Evolutionary conservation across 2,329 filamentous ascomycete species (phyloP).

Genomic region (Fusarium miscanthi): DNA sequence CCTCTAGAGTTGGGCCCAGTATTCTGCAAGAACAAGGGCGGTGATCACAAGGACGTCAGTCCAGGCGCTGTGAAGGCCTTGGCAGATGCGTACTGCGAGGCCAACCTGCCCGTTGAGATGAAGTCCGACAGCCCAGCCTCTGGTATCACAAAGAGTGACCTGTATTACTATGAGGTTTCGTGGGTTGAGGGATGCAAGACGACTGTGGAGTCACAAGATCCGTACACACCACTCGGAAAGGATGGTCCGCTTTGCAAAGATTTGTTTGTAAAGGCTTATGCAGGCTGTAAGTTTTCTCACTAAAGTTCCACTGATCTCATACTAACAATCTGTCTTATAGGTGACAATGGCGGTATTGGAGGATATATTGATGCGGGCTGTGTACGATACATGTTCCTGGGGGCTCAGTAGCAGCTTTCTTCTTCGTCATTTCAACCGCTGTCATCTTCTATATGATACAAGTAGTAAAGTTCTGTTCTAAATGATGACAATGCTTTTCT

Average conservation of each 20-base stretch:
- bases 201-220: neutral
- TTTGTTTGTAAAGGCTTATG: neutral
- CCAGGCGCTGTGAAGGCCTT: neutral
- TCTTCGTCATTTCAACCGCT: fast-evolving
- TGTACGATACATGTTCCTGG: neutral
- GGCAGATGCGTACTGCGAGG: neutral
- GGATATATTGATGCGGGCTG: neutral
- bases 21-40: neutral
- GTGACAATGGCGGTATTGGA: conserved; percentile 4
- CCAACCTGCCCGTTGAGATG: neutral
- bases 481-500: fast-evolving
- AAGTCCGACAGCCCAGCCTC: neutral
- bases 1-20: neutral
- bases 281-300: neutral
- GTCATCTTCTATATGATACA: neutral
- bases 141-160: neutral
- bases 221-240: neutral
- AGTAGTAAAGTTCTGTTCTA: too few relatives aligned
- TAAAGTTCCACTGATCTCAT: fast-evolving
- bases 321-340: fast-evolving
- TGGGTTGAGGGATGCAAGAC: conserved; percentile 7
- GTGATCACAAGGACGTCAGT: neutral
- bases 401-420: neutral
- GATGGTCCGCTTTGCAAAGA: neutral
- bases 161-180: neutral